phyloP scores from a whole-genome alignment of 2,329 filamentous ascomycete genomes.

The Colletotrichum sp. region DNA sequence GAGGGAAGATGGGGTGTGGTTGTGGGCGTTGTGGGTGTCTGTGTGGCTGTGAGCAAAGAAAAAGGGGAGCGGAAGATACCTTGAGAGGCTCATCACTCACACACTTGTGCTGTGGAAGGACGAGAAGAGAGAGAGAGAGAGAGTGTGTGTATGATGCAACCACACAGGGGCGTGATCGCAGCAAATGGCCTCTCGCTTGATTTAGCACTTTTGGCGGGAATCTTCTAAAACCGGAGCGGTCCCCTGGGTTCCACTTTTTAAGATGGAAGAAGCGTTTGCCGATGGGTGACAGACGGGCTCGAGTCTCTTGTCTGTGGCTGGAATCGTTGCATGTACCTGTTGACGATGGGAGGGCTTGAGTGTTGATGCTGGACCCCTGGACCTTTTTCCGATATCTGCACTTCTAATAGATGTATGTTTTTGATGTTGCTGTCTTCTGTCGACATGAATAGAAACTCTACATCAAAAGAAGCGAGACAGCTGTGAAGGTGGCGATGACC shows the following conservation, averaged over 20 bases:
- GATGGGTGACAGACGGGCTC: conserved; percentile 3
- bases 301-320: not conserved
- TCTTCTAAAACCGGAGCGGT: conserved; percentile 22
- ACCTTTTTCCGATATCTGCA: not conserved
- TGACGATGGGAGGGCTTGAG: not conserved
- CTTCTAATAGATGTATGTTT: not conserved
- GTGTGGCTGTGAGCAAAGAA: not conserved
- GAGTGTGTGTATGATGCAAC: not conserved
- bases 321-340: not conserved
- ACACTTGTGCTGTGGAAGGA: not conserved
- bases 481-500: not conserved
- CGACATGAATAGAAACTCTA: not conserved
- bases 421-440: not conserved
- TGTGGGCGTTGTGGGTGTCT: not conserved
- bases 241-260: conserved; percentile 22
- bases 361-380: not conserved
- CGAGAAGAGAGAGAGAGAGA: not conserved
- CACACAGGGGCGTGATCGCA: not conserved
- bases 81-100: not conserved
- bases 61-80: not conserved
- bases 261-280: conserved; percentile 23
- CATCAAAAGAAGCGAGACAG: not conserved
- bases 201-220: not conserved
- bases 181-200: not conserved
- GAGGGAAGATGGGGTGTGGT: not conserved